Evolutionary conservation across 2,329 filamentous ascomycete genomes (phyloP).

Genomic region (Ceratocystiopsis brevicomis): DNA sequence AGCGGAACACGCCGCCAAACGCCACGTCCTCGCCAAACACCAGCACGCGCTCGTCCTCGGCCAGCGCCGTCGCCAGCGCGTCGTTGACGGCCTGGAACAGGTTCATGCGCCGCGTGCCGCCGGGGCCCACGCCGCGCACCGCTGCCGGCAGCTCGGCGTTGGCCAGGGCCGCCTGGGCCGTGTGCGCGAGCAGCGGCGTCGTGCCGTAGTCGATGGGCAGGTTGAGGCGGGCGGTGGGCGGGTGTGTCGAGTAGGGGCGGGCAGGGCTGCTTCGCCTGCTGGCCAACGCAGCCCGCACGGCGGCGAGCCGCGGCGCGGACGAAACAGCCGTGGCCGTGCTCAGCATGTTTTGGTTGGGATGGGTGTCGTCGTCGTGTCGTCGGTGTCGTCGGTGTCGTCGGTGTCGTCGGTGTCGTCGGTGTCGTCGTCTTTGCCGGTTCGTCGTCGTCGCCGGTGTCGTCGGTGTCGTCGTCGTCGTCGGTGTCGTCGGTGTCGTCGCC

Average conservation of each 20-base stretch:
- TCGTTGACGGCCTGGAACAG: slow-evolving; percentile 89
- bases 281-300: too few relatives aligned
- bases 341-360: too few relatives aligned
- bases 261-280: too few relatives aligned
- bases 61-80: slow-evolving; percentile 64
- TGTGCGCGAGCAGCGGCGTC: slow-evolving; percentile 66
- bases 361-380: too few relatives aligned
- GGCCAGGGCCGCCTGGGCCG: slow-evolving; percentile 48
- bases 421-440: too few relatives aligned
- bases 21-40: slow-evolving; percentile 95
- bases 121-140: slow-evolving; percentile 38
- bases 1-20: slow-evolving; percentile 91
- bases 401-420: too few relatives aligned
- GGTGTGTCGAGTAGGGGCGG: slow-evolving; percentile 29
- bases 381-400: too few relatives aligned
- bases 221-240: slow-evolving; percentile 50
- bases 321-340: too few relatives aligned
- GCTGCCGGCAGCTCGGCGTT: slow-evolving; percentile 53
- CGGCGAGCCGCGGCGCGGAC: too few relatives aligned
- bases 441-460: too few relatives aligned
- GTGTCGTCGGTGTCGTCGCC: too few relatives aligned
- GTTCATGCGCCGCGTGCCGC: slow-evolving; percentile 68
- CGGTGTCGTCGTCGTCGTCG: too few relatives aligned
- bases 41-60: slow-evolving; percentile 67
- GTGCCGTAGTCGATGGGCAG: slow-evolving; percentile 71